Conservation (phyloP, 768 basidiomycete genomes). For the Trametes villosa region DNA sequence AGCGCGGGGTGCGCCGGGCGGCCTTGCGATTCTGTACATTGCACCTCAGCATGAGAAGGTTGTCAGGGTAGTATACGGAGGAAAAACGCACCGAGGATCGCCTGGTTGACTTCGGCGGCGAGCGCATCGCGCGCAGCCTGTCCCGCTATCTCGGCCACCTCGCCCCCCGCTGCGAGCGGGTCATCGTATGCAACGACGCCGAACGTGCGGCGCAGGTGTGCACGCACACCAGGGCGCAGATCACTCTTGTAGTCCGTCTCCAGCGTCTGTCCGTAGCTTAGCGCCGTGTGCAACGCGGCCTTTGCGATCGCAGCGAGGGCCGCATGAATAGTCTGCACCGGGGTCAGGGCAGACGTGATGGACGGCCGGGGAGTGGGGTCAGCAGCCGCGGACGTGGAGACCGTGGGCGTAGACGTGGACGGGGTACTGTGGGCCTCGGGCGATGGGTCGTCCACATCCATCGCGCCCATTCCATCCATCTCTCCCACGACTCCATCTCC, state of each 20-base stretch:
- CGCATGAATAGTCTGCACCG: slow-evolving; percentile 16
- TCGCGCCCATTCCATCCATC: slow-evolving; percentile 45
- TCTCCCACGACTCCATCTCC: slow-evolving; percentile 40
- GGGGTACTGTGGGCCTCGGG: slow-evolving; percentile 30
- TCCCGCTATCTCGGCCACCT: slow-evolving; percentile 69
- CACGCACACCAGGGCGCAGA: slow-evolving; percentile 62
- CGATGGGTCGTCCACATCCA: slow-evolving; percentile 65
- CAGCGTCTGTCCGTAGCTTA: slow-evolving; percentile 75
- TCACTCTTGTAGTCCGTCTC: slow-evolving; percentile 71
- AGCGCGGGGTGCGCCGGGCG: slow-evolving; percentile 70
- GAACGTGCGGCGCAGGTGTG: slow-evolving; percentile 74
- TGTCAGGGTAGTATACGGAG: too few species aligned
- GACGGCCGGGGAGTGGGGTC: slow-evolving; percentile 31
- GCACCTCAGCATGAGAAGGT: too few species aligned
- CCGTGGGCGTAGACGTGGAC: slow-evolving; percentile 18
- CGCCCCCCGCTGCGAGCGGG: slow-evolving; percentile 67
- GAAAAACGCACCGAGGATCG: slow-evolving; percentile 65
- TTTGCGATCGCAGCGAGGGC: slow-evolving; percentile 39
- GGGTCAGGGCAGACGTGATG: slow-evolving; percentile 30
- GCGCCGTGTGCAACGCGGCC: slow-evolving; percentile 63
- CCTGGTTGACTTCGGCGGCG: slow-evolving; percentile 79
- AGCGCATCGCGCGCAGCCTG: slow-evolving; percentile 66
- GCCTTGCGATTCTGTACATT: slow-evolving; percentile 70
- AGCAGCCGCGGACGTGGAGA: slow-evolving; percentile 8
- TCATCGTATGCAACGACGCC: slow-evolving; percentile 81